Percentiles rank a stretch among this genome's conserved stretches.
These are phyloP conservation scores for Xylariaceae sp. DNA, from an alignment of 2,329 filamentous ascomycete species.

Conservation along the genomic window DNA sequence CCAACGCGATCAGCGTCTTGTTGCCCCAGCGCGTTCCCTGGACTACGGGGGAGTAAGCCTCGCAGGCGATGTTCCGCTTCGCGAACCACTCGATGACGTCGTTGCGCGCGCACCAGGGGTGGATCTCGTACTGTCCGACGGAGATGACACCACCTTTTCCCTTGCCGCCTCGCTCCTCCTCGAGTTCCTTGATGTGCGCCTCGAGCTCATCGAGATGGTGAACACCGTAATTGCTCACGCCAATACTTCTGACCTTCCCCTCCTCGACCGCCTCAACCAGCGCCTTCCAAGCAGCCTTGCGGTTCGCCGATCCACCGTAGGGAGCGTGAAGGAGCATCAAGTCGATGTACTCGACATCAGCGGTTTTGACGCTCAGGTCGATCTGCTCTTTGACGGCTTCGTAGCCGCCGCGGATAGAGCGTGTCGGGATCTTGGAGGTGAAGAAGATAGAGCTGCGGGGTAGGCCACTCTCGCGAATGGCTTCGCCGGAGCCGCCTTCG, in stretches of 20 bases:
- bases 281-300: constrained; percentile 59
- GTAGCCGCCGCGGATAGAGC: constrained; percentile 41
- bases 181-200: constrained; percentile 56
- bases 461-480: constrained; percentile 38
- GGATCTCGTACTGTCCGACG: constrained; percentile 85
- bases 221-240: constrained; percentile 63
- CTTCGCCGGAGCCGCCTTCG: constrained; percentile 40
- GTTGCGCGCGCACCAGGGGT: constrained; percentile 78
- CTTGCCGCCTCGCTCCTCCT: constrained; percentile 54
- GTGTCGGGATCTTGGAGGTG: background rate
- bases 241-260: constrained; percentile 58
- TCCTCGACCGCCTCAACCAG: constrained; percentile 61
- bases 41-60: constrained; percentile 61
- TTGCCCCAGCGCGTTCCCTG: constrained; percentile 69
- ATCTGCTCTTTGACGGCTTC: constrained; percentile 61
- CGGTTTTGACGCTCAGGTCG: constrained; percentile 57
- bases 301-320: constrained; percentile 51
- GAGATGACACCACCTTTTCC: constrained; percentile 70
- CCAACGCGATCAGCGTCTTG: constrained; percentile 57
- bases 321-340: constrained; percentile 61
- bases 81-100: constrained; percentile 78
- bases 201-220: constrained; percentile 60
- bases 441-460: constrained; percentile 38
- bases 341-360: constrained; percentile 64
- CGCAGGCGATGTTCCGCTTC: constrained; percentile 56